Conservation (phyloP, 2,329 filamentous ascomycete genomes). For the Ascosphaera apis region DNA sequence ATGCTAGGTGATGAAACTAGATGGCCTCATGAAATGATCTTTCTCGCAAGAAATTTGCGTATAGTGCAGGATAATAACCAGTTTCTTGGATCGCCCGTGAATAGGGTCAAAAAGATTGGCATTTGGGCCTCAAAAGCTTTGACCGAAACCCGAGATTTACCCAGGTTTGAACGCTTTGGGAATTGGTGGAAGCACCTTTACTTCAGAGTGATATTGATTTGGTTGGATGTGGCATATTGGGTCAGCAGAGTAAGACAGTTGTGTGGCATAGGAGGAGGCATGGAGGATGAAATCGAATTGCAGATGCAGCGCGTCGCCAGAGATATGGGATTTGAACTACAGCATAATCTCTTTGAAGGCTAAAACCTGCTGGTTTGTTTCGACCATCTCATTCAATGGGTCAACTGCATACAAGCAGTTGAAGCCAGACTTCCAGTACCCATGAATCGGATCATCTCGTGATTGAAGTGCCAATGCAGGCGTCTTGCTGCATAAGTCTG, state of each 20-base stretch:
- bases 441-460: neutral
- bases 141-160: constrained; percentile 47
- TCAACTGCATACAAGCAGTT: too few species aligned
- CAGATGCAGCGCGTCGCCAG: constrained; percentile 72
- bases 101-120: constrained; percentile 82
- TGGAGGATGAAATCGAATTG: constrained; percentile 85
- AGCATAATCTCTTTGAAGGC: constrained; percentile 74
- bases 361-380: constrained; percentile 15
- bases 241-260: constrained; percentile 56
- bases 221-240: constrained; percentile 64
- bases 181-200: constrained; percentile 57
- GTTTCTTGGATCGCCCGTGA: constrained; percentile 68
- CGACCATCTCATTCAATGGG: too few species aligned
- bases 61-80: constrained; percentile 91
- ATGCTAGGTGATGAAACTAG: constrained; percentile 68
- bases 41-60: constrained; percentile 74
- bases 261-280: constrained; percentile 53
- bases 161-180: constrained; percentile 35
- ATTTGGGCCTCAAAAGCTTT: constrained; percentile 69
- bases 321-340: constrained; percentile 76
- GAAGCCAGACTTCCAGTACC: neutral
- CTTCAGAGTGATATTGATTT: constrained; percentile 56
- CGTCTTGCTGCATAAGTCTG: neutral
- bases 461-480: neutral
- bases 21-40: constrained; percentile 76